Evolutionary conservation across 257 asterid genomes (phyloP).

Genomic region (Eustoma russellianum): DNA sequence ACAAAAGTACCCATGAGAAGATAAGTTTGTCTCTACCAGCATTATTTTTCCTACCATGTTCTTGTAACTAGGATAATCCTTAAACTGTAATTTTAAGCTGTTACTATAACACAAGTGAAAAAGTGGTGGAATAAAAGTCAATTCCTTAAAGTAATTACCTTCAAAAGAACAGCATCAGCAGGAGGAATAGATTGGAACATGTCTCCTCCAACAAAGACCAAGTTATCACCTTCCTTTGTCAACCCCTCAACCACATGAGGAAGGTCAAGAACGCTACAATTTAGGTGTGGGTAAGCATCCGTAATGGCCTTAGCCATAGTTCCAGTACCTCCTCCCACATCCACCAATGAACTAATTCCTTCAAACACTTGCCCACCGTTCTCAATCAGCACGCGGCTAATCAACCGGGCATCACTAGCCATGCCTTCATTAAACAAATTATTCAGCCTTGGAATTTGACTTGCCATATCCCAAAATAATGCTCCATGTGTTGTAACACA

Average conservation of each 20-base stretch:
- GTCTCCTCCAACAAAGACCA: slow-evolving; percentile 2
- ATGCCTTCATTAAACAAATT: slow-evolving; percentile 19
- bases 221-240: not conserved
- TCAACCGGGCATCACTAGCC: slow-evolving; percentile 18
- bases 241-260: slow-evolving; percentile 1
- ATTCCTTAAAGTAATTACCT: not conserved
- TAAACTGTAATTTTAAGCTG: no score
- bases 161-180: slow-evolving; percentile 5
- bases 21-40: no score
- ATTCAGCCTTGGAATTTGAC: slow-evolving; percentile 8
- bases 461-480: slow-evolving; percentile 14
- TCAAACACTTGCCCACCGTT: slow-evolving; percentile 11
- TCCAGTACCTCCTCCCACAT: not conserved
- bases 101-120: no score
- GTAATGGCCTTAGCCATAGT: not conserved
- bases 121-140: no score
- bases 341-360: slow-evolving; percentile 11
- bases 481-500: slow-evolving; percentile 12
- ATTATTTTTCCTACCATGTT: no score
- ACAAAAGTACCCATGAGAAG: no score
- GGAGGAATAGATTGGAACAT: slow-evolving; percentile 5
- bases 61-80: no score
- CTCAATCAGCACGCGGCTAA: slow-evolving; percentile 4
- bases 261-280: not conserved
- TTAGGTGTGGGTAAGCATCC: not conserved